Conservation (phyloP, 192 early-diverging fungal genomes). For the Coemansia sp. region DNA sequence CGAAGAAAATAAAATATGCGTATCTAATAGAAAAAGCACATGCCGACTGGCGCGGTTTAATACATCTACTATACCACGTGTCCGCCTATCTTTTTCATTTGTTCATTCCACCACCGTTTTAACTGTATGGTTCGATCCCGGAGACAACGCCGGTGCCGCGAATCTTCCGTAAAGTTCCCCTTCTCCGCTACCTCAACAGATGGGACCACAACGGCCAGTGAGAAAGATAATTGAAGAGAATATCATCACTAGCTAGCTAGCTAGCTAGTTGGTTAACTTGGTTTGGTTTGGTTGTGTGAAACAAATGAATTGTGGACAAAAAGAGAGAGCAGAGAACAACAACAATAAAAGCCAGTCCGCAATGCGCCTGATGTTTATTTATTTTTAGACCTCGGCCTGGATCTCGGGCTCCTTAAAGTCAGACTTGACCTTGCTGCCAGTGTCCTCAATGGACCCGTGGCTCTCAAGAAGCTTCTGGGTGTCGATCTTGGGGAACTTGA, state of each 20-base stretch:
- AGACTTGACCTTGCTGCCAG: conserved; percentile 80
- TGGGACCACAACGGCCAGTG: neutral
- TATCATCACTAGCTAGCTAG: too few relatives aligned
- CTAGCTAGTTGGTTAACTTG: too few relatives aligned
- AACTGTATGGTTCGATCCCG: neutral
- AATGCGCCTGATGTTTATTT: neutral
- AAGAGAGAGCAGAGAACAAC: conserved; percentile 2
- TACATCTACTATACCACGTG: neutral
- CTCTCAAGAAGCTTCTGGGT: conserved; percentile 95
- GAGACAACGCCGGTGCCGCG: too few relatives aligned
- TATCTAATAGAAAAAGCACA: neutral
- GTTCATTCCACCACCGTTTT: neutral
- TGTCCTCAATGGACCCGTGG: conserved; percentile 82
- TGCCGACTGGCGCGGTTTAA: neutral
- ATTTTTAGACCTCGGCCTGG: conserved; percentile 63
- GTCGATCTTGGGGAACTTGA: conserved; percentile 97
- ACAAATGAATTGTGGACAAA: too few relatives aligned
- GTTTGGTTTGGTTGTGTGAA: too few relatives aligned
- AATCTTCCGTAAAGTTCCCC: too few relatives aligned
- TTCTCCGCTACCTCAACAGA: too few relatives aligned
- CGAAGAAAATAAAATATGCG: neutral
- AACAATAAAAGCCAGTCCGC: conserved; percentile 3
- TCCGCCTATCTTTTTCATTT: neutral
- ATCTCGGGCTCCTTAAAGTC: conserved; percentile 88
- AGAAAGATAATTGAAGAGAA: neutral